Evolutionary conservation across 2,329 filamentous ascomycete species (phyloP).

Genomic region (Curvularia sp.): DNA sequence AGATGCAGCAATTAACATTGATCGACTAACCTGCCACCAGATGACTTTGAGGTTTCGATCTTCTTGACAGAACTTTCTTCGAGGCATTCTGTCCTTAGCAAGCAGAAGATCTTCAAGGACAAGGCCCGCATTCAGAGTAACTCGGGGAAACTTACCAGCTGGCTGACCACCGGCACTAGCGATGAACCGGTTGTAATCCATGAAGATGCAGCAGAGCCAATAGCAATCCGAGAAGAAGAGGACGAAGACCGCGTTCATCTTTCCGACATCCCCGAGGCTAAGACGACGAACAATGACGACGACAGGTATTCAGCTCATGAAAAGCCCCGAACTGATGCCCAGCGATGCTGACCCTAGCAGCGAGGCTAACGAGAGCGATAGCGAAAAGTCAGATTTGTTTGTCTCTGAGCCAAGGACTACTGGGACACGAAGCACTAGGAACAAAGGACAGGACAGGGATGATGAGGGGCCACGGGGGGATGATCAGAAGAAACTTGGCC

Average conservation of each 20-base stretch:
- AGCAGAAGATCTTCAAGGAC: constrained; percentile 74
- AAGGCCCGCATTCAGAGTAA: constrained; percentile 55
- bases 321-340: constrained; percentile 21
- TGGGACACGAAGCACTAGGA: constrained; percentile 14
- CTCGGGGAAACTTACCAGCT: constrained; percentile 56
- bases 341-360: constrained; percentile 22
- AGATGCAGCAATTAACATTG: neutral
- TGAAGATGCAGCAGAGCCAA: constrained; percentile 55
- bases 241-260: constrained; percentile 60
- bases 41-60: constrained; percentile 94
- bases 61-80: constrained; percentile 88
- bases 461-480: constrained; percentile 66
- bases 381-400: constrained; percentile 45
- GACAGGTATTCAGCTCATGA: constrained; percentile 24
- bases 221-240: constrained; percentile 63
- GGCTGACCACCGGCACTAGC: constrained; percentile 51
- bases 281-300: constrained; percentile 14
- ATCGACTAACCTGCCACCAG: constrained; percentile 55
- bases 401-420: constrained; percentile 29
- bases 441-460: constrained; percentile 29
- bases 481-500: constrained; percentile 88
- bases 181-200: constrained; percentile 53
- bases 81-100: constrained; percentile 84
- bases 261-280: constrained; percentile 63
- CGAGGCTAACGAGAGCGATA: constrained; percentile 41